phyloP scores from a whole-genome alignment of 1,139 yeast species.

The Hyphopichia burtonii region DNA sequence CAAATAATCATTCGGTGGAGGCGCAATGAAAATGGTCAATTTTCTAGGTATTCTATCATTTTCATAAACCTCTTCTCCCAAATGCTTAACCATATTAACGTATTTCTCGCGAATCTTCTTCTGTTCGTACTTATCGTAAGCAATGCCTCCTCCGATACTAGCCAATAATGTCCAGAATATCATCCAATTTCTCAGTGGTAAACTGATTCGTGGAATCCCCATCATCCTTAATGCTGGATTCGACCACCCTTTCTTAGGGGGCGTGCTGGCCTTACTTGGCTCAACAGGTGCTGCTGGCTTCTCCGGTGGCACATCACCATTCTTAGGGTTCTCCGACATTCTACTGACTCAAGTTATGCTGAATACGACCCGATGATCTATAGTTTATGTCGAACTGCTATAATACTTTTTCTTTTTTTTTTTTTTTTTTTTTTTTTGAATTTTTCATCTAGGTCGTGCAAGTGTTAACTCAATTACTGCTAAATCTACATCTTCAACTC shows the following conservation, averaged over 20 bases:
- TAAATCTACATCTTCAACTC: neutral
- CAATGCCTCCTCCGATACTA: constrained; percentile 65
- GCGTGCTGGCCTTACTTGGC: constrained; percentile 3
- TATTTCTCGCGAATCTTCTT: constrained; percentile 62
- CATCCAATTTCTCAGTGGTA: constrained; percentile 93
- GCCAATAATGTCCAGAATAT: constrained; percentile 80
- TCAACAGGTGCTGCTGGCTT: constrained; percentile 2
- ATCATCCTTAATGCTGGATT: constrained; percentile 87
- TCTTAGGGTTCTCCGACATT: too few relatives aligned
- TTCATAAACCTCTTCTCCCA: constrained; percentile 38
- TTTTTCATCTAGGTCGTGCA: neutral
- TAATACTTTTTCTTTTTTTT: too few relatives aligned
- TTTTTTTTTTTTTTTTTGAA: neutral
- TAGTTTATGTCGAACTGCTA: too few relatives aligned
- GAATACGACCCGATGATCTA: too few relatives aligned
- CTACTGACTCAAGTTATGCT: too few relatives aligned
- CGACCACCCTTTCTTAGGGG: constrained; percentile 49
- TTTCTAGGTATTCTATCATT: constrained; percentile 63
- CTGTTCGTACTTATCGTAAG: constrained; percentile 78
- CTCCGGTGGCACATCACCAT: neutral
- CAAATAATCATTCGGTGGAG: constrained; percentile 92
- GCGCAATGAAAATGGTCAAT: constrained; percentile 81
- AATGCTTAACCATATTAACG: constrained; percentile 57
- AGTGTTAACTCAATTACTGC: neutral
- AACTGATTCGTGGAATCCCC: constrained; percentile 75